Evolutionary conservation across 805 yeast genomes (phyloP), one percentile per base, ranked within the genome.

Genomic region (Pichia scutulata): DNA sequence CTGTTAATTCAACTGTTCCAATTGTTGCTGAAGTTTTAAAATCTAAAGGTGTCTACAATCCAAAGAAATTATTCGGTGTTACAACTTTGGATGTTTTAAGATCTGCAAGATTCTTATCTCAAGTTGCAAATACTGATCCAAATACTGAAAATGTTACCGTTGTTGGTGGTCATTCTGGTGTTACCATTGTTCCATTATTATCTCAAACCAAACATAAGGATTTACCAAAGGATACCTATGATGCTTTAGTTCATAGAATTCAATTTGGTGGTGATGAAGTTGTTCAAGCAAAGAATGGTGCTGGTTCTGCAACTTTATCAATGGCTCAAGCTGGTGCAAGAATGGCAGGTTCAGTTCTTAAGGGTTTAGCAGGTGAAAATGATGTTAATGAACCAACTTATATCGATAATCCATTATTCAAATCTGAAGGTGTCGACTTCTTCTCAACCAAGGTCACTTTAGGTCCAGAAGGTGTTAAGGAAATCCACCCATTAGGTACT

Each of bases 91-190:
- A 90, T 67, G 85, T 84, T 51, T 80, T 90, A 66, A 84, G 97
- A 74, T 84, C 97, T 54, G 82, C 93, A 52, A 80, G 92, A 73
- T 90, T 88, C 76, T 79, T 84, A 60, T 74, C 80, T 63, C 83
- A 79, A 70, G 65, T 80, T 65, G 80, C 74, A 49, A 78, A 79
- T 64, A 81, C 89, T 65, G 80, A 85, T 76, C 97, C 95, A 67
- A 77, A 73, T 56, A 71, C 76, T 59, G 95, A 86, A 77, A 74
- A 70, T 59, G 87, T 89, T 58, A 79, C 88, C 58, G 96, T 90
- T 66, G 92, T 90, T 58, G 97, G 97, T 70, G 97, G 97, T 63
- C 97, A 89, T 82, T 88, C 96, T 53, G 97, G 97, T 73, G 83
- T 84, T 68, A 90, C 97, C 70, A 89, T 89, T 71, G 95, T 89